Conservation (phyloP, 331 rosid species). For the Prunus yedoensis region DNA sequence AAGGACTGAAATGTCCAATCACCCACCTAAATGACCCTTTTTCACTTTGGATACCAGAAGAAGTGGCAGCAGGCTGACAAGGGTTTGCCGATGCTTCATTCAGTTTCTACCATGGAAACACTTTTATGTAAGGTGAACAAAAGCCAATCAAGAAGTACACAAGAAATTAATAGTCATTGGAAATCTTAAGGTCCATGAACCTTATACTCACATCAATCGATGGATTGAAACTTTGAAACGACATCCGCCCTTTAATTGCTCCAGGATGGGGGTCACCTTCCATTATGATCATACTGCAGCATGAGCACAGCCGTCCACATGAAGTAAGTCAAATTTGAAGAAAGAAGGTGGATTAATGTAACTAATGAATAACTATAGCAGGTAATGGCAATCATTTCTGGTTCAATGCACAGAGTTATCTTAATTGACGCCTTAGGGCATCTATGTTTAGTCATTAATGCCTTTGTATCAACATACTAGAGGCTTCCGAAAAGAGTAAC, state of each 20-base stretch:
- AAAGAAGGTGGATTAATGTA: constrained; percentile 1
- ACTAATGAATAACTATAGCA: constrained; percentile 3
- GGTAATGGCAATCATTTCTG: not conserved
- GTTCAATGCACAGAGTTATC: not conserved
- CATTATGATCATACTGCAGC: constrained; percentile 63
- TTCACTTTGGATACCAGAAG: constrained; percentile 35
- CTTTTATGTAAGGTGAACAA: constrained; percentile 35
- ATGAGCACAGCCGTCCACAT: constrained; percentile 7
- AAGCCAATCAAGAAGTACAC: constrained; percentile 4
- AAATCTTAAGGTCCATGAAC: constrained; percentile 22
- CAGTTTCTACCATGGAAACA: constrained; percentile 63
- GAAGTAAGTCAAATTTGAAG: constrained; percentile 6
- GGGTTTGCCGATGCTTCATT: constrained; percentile 54
- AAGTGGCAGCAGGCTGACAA: constrained; percentile 38
- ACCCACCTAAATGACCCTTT: constrained; percentile 48
- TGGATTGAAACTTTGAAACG: constrained; percentile 85
- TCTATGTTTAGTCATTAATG: not conserved
- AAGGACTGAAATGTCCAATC: constrained; percentile 17
- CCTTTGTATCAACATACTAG: not conserved
- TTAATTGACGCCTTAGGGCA: not conserved
- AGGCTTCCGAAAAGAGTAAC: not conserved
- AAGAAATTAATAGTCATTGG: constrained; percentile 8
- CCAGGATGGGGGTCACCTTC: constrained; percentile 97
- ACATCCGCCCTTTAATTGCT: constrained; percentile 76
- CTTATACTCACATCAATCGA: constrained; percentile 79